These are phyloP conservation scores for Saitozyma sp. DNA, from an alignment of 768 basidiomycete species.

Conservation along the genomic window DNA sequence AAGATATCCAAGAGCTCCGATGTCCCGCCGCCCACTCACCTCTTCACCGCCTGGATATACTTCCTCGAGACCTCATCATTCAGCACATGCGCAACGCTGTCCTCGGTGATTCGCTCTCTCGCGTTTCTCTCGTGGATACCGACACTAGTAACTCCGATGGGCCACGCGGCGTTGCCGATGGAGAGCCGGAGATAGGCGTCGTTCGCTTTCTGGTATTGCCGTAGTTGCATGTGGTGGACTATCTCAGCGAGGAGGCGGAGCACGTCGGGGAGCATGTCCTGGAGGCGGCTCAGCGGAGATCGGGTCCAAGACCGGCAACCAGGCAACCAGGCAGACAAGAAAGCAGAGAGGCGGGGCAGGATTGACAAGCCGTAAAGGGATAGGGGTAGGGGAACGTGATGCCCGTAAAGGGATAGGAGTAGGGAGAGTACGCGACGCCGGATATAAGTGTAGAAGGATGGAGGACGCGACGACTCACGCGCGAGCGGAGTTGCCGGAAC, in stretches of 20 bases:
- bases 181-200: conserved; percentile 95
- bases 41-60: conserved; percentile 95
- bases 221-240: conserved; percentile 91
- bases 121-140: conserved; percentile 98
- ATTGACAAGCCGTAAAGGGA: no score
- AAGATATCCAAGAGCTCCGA: neutral
- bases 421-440: no score
- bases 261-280: conserved; percentile 80
- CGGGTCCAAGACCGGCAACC: no score
- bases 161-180: conserved; percentile 99
- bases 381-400: no score
- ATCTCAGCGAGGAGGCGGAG: conserved; percentile 85
- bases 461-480: conserved; percentile 62
- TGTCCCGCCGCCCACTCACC: conserved; percentile 62
- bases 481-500: conserved; percentile 82
- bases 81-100: conserved; percentile 95
- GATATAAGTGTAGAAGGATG: neutral
- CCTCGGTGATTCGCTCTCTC: conserved; percentile 94
- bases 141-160: conserved; percentile 99
- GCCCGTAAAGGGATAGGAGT: no score
- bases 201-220: conserved; percentile 92
- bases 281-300: conserved; percentile 5
- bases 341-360: neutral
- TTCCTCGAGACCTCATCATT: conserved; percentile 99
- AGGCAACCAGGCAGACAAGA: neutral